A percentile compares a stretch with the other conserved stretches of the same genome.
These are phyloP conservation scores for Dichotomocladium elegans DNA, from an alignment of 371 early-diverging fungal species.

Conservation along the genomic window DNA sequence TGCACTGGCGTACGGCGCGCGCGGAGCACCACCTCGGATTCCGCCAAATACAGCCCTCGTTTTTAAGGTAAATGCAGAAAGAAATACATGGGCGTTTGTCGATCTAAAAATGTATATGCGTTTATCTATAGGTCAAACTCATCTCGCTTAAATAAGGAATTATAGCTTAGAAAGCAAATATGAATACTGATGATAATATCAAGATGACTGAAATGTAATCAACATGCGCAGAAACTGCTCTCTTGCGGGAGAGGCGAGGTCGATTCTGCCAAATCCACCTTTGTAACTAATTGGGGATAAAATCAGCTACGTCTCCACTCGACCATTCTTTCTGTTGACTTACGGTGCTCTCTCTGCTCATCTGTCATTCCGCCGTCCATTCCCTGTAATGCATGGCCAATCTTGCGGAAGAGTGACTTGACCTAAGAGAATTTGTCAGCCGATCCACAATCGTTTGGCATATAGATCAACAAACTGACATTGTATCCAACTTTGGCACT, in stretches of 20 bases:
- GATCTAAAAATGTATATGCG: too few relatives aligned
- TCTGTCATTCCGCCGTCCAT: constrained; percentile 62
- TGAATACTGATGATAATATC: neutral
- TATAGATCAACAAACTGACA: constrained; percentile 21
- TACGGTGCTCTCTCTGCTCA: constrained; percentile 15
- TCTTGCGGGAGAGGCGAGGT: constrained; percentile 24
- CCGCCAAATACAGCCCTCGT: too few relatives aligned
- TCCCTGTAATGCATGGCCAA: constrained; percentile 88
- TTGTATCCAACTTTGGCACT: constrained; percentile 93
- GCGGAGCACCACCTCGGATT: too few relatives aligned
- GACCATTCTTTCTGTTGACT: too few relatives aligned
- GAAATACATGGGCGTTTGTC: too few relatives aligned
- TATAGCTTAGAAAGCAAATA: neutral
- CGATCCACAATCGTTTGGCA: too few relatives aligned
- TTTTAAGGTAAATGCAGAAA: too few relatives aligned
- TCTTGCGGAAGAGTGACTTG: constrained; percentile 88
- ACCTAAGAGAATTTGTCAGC: too few relatives aligned
- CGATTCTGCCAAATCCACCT: constrained; percentile 40
- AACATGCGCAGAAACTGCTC: constrained; percentile 40
- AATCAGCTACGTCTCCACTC: too few relatives aligned
- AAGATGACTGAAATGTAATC: constrained; percentile 9
- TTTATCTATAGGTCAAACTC: neutral
- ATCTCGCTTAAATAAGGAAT: neutral
- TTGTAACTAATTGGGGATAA: constrained; percentile 41
- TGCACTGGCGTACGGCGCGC: too few relatives aligned